Evolutionary conservation across 2,329 filamentous ascomycete species (phyloP).

Genomic region (Purpureocillium lavendulum): DNA sequence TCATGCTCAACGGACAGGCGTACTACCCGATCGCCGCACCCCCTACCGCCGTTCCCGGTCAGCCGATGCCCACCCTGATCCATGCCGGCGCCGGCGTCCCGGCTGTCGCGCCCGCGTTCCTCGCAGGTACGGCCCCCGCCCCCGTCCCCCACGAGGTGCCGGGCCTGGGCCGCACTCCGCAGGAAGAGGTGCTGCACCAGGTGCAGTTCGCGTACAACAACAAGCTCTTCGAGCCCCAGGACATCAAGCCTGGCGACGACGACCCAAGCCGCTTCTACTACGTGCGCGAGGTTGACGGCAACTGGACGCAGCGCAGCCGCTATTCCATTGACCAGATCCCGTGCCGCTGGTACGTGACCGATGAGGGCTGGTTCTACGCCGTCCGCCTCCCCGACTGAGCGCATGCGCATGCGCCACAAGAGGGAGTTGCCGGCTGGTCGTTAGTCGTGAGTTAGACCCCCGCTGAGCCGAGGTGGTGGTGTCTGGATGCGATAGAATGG

Average conservation of each 20-base stretch:
- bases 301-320: slow-evolving; percentile 51
- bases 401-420: no score
- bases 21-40: slow-evolving; percentile 12
- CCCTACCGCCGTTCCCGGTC: slow-evolving; percentile 15
- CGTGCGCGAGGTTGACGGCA: slow-evolving; percentile 51
- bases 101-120: slow-evolving; percentile 18
- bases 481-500: no score
- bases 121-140: slow-evolving; percentile 28
- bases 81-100: slow-evolving; percentile 9
- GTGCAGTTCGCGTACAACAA: slow-evolving; percentile 40
- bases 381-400: slow-evolving; percentile 37
- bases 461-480: no score
- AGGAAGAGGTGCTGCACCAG: slow-evolving; percentile 38
- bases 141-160: slow-evolving; percentile 35
- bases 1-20: slow-evolving; percentile 23
- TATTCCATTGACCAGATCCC: slow-evolving; percentile 52
- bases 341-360: slow-evolving; percentile 50
- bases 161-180: slow-evolving; percentile 41
- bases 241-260: slow-evolving; percentile 54
- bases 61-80: slow-evolving; percentile 18
- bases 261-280: slow-evolving; percentile 53
- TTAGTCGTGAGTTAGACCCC: no score
- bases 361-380: slow-evolving; percentile 53
- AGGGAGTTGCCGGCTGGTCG: no score
- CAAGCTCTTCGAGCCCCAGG: slow-evolving; percentile 47